These are phyloP conservation scores for Takakia lepidozioides DNA, from an alignment of 225 moss, liverwort and hornwort genomes.

Conservation along the genomic window DNA sequence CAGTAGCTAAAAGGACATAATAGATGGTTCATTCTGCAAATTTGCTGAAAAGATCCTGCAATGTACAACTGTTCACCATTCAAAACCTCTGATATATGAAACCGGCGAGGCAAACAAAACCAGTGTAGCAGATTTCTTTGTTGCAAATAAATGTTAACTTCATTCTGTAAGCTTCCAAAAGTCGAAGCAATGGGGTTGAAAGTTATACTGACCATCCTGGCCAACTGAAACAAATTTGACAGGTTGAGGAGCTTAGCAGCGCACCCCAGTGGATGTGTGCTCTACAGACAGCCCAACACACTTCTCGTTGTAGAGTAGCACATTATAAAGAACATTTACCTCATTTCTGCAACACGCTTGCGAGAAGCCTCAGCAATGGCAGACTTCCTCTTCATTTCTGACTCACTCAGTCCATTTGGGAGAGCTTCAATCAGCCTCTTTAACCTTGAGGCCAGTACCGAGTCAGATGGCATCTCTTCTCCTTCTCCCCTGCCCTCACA, in stretches of 20 bases:
- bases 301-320: neutral
- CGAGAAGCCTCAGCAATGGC: constrained; percentile 25
- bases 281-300: too few species aligned
- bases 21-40: neutral
- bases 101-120: too few species aligned
- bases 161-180: too few species aligned
- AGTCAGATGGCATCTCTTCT: constrained; percentile 53
- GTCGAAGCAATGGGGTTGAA: neutral
- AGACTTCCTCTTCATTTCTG: constrained; percentile 18
- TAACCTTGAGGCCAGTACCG: constrained; percentile 60
- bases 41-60: neutral
- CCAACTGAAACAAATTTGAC: constrained; percentile 3
- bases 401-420: constrained; percentile 36
- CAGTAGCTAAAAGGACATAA: neutral
- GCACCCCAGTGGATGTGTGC: too few species aligned
- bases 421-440: constrained; percentile 62
- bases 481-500: constrained; percentile 16
- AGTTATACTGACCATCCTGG: neutral
- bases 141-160: too few species aligned
- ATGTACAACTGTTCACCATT: neutral
- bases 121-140: too few species aligned
- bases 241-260: too few species aligned
- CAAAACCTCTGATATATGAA: neutral
- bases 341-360: constrained; percentile 20
- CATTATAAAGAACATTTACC: constrained; percentile 14